These are phyloP conservation scores for Daldinia caldariorum DNA, from an alignment of 495 filamentous ascomycete genomes.

Conservation along the genomic window DNA sequence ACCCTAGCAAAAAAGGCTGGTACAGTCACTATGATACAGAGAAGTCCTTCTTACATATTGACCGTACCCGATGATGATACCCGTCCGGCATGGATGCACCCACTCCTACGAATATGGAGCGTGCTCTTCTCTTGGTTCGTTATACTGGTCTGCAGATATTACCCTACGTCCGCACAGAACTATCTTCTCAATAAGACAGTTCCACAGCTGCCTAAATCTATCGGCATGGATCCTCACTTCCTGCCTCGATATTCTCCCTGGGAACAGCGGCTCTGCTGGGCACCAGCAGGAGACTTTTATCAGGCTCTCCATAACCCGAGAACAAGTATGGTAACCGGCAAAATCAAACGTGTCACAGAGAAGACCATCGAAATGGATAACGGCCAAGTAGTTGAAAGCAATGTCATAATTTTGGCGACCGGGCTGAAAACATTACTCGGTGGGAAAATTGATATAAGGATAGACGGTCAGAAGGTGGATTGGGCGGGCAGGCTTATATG, in stretches of 20 bases:
- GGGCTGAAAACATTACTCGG: constrained; percentile 69
- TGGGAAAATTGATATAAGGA: constrained; percentile 58
- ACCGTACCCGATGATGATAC: constrained; percentile 47
- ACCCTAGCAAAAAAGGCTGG: constrained; percentile 58
- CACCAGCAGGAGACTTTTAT: constrained; percentile 79
- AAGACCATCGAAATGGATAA: constrained; percentile 66
- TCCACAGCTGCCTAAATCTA: constrained; percentile 62
- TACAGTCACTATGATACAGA: constrained; percentile 67
- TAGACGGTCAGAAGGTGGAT: constrained; percentile 65
- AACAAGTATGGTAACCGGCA: constrained; percentile 71
- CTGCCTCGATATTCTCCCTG: constrained; percentile 75
- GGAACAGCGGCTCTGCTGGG: constrained; percentile 77
- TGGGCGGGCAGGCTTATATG: constrained; percentile 62
- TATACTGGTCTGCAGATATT: constrained; percentile 64
- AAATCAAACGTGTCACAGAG: constrained; percentile 69
- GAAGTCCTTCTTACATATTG: constrained; percentile 67
- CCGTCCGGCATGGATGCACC: constrained; percentile 20
- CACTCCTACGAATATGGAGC: constrained; percentile 9
- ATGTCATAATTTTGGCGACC: constrained; percentile 81
- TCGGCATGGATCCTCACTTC: constrained; percentile 74
- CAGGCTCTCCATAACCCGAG: constrained; percentile 64
- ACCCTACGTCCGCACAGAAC: constrained; percentile 61
- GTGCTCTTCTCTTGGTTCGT: constrained; percentile 30
- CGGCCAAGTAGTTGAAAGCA: constrained; percentile 67
- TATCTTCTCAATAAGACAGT: constrained; percentile 56